phyloP scores from a whole-genome alignment of 2,329 filamentous ascomycete species.

The Fusarium algeriense region DNA sequence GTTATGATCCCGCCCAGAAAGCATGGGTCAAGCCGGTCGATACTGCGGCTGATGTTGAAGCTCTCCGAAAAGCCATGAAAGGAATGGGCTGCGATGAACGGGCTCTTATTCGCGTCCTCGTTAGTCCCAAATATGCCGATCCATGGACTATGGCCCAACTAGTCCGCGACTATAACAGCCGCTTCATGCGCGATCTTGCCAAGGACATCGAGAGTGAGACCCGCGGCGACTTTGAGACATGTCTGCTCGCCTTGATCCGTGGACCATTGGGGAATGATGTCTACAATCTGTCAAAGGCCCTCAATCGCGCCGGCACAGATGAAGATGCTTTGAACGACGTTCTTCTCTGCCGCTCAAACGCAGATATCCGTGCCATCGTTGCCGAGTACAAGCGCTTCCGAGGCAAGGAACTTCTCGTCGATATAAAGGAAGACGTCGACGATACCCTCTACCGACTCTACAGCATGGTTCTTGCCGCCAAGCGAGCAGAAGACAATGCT shows the following conservation, averaged over 20 bases:
- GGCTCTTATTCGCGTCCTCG: conserved; percentile 48
- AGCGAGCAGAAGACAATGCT: conserved; percentile 47
- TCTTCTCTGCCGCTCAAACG: conserved; percentile 53
- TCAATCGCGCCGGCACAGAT: conserved; percentile 50
- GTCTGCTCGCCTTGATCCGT: conserved; percentile 48
- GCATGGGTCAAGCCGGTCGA: conserved; percentile 45
- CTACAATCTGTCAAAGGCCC: conserved; percentile 46
- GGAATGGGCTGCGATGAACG: conserved; percentile 52
- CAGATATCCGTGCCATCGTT: conserved; percentile 51
- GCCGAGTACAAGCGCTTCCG: conserved; percentile 48
- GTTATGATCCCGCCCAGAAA: conserved; percentile 49
- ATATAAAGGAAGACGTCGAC: conserved; percentile 51
- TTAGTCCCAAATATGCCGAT: conserved; percentile 49
- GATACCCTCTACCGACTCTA: conserved; percentile 50
- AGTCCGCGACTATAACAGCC: conserved; percentile 49
- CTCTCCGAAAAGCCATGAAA: conserved; percentile 53
- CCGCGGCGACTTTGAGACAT: conserved; percentile 48
- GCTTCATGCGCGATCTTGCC: conserved; percentile 50
- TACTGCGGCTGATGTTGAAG: conserved; percentile 48
- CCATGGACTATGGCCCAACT: conserved; percentile 52
- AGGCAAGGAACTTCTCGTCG: conserved; percentile 47
- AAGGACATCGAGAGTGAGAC: conserved; percentile 53
- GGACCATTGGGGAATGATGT: conserved; percentile 53
- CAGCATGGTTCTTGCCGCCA: conserved; percentile 50
- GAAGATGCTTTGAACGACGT: conserved; percentile 53